Evolutionary conservation across 202 grass and related monocot species (phyloP), one percentile per base, ranked within the genome.

Genomic region (Carex sylvatica): DNA sequence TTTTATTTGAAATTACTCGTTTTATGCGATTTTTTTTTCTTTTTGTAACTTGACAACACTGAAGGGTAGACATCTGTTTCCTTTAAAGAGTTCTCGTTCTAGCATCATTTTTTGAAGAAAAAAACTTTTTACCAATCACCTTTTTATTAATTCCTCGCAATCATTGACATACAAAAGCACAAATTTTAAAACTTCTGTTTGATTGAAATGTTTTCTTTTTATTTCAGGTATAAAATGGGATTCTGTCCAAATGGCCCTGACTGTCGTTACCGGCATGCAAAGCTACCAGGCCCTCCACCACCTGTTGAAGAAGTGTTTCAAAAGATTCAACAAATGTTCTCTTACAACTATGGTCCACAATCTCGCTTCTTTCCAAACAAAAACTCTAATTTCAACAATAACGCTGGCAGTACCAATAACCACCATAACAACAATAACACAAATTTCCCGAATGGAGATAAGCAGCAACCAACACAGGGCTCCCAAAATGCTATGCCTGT

Each of bases 211-310:
- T 65, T 58, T 44, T 72, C 40, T 33, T 61, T 53, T 19, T 14
- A 58, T 78, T 72, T 61, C 86, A 98, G 96, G 96, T 98, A 93
- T 65, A 98, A 95, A 84, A 90, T 98, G 89, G 96, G 96, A 19
- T 98, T 98, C 84, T 98, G 96, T 83, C 92, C 96, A 36, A 98
- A 98, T 87, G 96, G 96, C 15, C 87, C 91, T 24, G 87, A 83
- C 47, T 98, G 96, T 70, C 92, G 96, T 15, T 98, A 98, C 79
- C 88, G 94, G 56, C 96, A 98, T 85, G 85, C 85, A 65, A 98
- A 98, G 78, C 78, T 95, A 30, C 91, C 89, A 84, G 96, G 92
- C 19, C 96, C 96, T 42, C 96, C 96, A 0, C 96, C 96, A 35
- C 81, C 96, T 55, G 86, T 91, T 42, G 96, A 95, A 88, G 96